Evolutionary conservation across 371 early-diverging fungal genomes (phyloP).

Genomic region (Blyttiomyces sp.): DNA sequence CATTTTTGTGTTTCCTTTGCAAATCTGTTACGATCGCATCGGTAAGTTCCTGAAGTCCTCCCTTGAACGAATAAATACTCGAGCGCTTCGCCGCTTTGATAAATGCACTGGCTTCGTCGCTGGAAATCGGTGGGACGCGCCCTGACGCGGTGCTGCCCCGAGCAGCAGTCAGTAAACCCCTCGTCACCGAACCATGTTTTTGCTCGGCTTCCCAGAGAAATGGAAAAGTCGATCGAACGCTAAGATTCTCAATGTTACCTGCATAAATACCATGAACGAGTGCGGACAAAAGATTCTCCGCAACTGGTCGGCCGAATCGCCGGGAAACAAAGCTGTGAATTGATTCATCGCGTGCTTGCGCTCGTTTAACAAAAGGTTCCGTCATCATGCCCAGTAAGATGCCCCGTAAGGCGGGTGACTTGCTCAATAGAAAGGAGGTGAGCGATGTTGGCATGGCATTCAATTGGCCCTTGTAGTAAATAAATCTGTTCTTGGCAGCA

Average conservation of each 20-base stretch:
- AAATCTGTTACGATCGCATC: conserved; percentile 54
- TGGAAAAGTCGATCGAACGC: conserved; percentile 69
- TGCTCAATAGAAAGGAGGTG: conserved; percentile 40
- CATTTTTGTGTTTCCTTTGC: conserved; percentile 6
- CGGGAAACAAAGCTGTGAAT: conserved; percentile 69
- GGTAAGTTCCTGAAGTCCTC: conserved; percentile 74
- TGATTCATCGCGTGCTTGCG: conserved; percentile 57
- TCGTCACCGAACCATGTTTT: conserved; percentile 62
- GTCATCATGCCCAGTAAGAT: conserved; percentile 43
- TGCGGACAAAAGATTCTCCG: conserved; percentile 77
- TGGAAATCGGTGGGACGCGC: conserved; percentile 30
- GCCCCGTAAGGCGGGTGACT: conserved; percentile 50
- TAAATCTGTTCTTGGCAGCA: conserved; percentile 77
- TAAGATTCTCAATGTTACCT: conserved; percentile 73
- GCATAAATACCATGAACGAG: conserved; percentile 93
- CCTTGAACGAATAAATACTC: conserved; percentile 76
- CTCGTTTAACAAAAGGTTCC: conserved; percentile 41
- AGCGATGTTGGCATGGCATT: conserved; percentile 60
- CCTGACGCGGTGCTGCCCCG: conserved; percentile 1
- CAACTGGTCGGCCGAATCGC: conserved; percentile 69
- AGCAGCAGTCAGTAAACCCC: conserved; percentile 38
- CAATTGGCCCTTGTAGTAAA: conserved; percentile 67
- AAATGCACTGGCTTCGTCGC: conserved; percentile 46
- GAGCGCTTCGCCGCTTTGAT: conserved; percentile 43
- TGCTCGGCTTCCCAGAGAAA: conserved; percentile 65